A percentile compares a stretch with the other conserved stretches of the same genome.
Evolutionary conservation across 1,139 yeast species (phyloP).

Genomic region (Blastobotrys petasosporus): DNA sequence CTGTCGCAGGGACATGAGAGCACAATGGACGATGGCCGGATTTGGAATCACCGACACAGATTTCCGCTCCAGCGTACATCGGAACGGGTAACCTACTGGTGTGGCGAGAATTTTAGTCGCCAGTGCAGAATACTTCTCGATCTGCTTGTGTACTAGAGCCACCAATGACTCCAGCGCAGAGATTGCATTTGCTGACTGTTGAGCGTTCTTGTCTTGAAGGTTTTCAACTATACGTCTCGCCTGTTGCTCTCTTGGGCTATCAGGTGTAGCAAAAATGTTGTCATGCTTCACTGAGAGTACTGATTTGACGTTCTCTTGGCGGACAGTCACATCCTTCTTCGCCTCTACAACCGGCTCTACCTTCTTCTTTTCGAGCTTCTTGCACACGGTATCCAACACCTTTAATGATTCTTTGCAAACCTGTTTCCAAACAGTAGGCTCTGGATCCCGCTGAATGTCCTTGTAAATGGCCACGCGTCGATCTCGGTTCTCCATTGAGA

Average conservation of each 20-base stretch:
- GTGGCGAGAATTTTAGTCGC: constrained; percentile 16
- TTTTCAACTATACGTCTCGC: constrained; percentile 18
- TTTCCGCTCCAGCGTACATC: constrained; percentile 31
- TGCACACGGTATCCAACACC: constrained; percentile 16
- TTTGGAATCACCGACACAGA: constrained; percentile 25
- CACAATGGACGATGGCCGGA: constrained; percentile 25
- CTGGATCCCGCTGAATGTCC: constrained; percentile 31
- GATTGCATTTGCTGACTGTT: constrained; percentile 20
- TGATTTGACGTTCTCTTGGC: constrained; percentile 5
- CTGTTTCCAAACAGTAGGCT: constrained; percentile 23
- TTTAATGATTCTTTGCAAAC: constrained; percentile 22
- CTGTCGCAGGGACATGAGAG: constrained; percentile 27
- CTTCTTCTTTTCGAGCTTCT: constrained; percentile 14
- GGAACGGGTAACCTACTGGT: constrained; percentile 23
- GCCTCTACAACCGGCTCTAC: constrained; percentile 9
- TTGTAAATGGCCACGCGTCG: constrained; percentile 34
- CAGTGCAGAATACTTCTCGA: constrained; percentile 14
- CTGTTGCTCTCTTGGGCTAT: constrained; percentile 6
- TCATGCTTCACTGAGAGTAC: constrained; percentile 18
- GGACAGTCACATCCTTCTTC: constrained; percentile 4
- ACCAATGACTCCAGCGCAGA: constrained; percentile 11
- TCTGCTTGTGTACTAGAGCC: constrained; percentile 2
- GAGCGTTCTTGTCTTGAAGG: constrained; percentile 27
- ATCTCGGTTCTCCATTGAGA: constrained; percentile 28
- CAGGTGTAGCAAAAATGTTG: constrained; percentile 15